Evolutionary conservation across 2,329 filamentous ascomycete species (phyloP).

Genomic region (Talaromyces sp.): DNA sequence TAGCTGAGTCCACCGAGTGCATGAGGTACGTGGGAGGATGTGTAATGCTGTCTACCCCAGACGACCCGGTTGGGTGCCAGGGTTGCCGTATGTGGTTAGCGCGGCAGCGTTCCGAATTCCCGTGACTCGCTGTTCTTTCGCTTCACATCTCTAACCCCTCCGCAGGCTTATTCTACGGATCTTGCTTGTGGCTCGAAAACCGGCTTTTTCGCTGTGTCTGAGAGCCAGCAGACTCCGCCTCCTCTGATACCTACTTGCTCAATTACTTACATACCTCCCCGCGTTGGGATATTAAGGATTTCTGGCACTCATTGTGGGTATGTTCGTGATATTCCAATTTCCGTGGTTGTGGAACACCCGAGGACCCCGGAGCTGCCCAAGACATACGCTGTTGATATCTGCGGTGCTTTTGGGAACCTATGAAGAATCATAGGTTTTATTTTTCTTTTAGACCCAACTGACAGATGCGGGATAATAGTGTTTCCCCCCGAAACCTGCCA

Average conservation of each 20-base stretch:
- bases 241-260: background rate
- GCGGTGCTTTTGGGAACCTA: background rate
- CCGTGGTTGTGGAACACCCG: slow-evolving; percentile 22
- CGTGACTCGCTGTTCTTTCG: slow-evolving; percentile 31
- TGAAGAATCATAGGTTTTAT: background rate
- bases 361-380: slow-evolving; percentile 2
- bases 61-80: slow-evolving; percentile 21
- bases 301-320: slow-evolving; percentile 27
- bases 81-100: slow-evolving; percentile 25
- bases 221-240: slow-evolving; percentile 3
- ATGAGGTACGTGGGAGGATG: background rate
- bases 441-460: background rate
- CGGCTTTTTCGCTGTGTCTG: background rate
- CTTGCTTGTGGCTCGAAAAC: slow-evolving; percentile 9
- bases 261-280: background rate
- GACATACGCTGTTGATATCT: background rate
- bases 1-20: background rate
- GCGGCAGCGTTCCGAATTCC: slow-evolving; percentile 22
- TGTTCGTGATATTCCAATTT: slow-evolving; percentile 19
- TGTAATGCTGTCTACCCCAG: slow-evolving; percentile 5
- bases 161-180: slow-evolving; percentile 16
- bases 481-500: slow-evolving; percentile 5
- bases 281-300: slow-evolving; percentile 13
- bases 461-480: slow-evolving; percentile 7
- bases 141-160: slow-evolving; percentile 30